phyloP scores from a whole-genome alignment of 176 grass and related monocot species.

The Eremochloa ophiuroides region DNA sequence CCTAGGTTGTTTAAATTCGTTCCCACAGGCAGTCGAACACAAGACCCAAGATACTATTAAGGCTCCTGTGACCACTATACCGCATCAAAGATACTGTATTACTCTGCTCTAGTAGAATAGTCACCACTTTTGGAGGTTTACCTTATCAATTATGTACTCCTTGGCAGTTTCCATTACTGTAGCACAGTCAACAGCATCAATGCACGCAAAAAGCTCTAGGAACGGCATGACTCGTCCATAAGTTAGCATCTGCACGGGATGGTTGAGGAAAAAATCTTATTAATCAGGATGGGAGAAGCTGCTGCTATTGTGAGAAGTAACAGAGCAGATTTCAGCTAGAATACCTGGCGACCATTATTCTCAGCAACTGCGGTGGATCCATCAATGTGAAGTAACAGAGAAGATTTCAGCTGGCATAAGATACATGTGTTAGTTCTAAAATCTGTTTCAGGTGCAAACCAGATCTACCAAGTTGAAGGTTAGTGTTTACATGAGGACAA shows the following conservation, averaged over 20 bases:
- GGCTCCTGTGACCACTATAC: neutral
- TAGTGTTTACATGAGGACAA: neutral
- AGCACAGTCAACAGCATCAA: slow-evolving; percentile 85
- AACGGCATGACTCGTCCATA: slow-evolving; percentile 84
- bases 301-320: neutral
- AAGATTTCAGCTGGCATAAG: slow-evolving; percentile 78
- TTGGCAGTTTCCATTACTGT: slow-evolving; percentile 83
- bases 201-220: slow-evolving; percentile 84
- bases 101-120: neutral
- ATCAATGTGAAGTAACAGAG: slow-evolving; percentile 83
- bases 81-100: neutral
- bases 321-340: neutral
- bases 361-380: slow-evolving; percentile 88
- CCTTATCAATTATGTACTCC: slow-evolving; percentile 81
- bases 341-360: slow-evolving; percentile 97
- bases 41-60: neutral
- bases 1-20: too few relatives aligned
- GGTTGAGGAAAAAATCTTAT: slow-evolving; percentile 16
- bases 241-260: slow-evolving; percentile 75
- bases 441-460: neutral
- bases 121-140: slow-evolving; percentile 6
- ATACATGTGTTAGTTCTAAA: slow-evolving; percentile 24
- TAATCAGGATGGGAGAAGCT: neutral
- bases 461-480: neutral
- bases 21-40: neutral